These are phyloP conservation scores for Periconia macrospinosa DNA, from an alignment of 2,329 filamentous ascomycete species.

Conservation along the genomic window DNA sequence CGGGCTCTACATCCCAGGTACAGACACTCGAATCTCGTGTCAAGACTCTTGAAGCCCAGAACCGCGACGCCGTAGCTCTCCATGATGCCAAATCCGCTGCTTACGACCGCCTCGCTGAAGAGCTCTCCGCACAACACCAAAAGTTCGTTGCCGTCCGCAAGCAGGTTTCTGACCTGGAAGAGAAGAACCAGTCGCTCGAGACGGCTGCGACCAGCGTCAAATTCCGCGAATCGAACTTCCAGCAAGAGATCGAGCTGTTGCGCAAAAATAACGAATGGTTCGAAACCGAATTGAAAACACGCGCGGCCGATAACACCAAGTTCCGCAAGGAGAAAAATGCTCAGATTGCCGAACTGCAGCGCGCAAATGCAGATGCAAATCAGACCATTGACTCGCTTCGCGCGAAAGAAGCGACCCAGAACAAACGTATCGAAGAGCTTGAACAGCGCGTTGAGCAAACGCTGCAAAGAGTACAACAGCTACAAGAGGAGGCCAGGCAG, in stretches of 20 bases:
- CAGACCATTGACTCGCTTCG: constrained; percentile 76
- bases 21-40: constrained; percentile 81
- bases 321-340: constrained; percentile 94
- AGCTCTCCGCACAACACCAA: constrained; percentile 85
- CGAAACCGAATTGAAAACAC: constrained; percentile 87
- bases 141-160: constrained; percentile 83
- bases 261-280: constrained; percentile 93
- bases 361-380: constrained; percentile 81
- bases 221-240: constrained; percentile 85
- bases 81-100: constrained; percentile 88
- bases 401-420: constrained; percentile 77
- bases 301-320: constrained; percentile 82
- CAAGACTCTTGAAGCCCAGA: constrained; percentile 83
- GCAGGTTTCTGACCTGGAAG: constrained; percentile 79
- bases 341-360: constrained; percentile 84
- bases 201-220: constrained; percentile 79
- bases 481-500: constrained; percentile 79
- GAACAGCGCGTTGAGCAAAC: constrained; percentile 86
- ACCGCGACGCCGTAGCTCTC: constrained; percentile 84
- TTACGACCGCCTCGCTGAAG: constrained; percentile 81
- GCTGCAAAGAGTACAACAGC: constrained; percentile 77
- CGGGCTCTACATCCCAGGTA: constrained; percentile 72
- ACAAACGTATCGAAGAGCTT: constrained; percentile 78
- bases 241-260: constrained; percentile 86
- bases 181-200: constrained; percentile 79